Evolutionary conservation across 2,329 filamentous ascomycete species (phyloP), one percentile per base, ranked within the genome.

Genomic region (Fusarium tjaetaba): DNA sequence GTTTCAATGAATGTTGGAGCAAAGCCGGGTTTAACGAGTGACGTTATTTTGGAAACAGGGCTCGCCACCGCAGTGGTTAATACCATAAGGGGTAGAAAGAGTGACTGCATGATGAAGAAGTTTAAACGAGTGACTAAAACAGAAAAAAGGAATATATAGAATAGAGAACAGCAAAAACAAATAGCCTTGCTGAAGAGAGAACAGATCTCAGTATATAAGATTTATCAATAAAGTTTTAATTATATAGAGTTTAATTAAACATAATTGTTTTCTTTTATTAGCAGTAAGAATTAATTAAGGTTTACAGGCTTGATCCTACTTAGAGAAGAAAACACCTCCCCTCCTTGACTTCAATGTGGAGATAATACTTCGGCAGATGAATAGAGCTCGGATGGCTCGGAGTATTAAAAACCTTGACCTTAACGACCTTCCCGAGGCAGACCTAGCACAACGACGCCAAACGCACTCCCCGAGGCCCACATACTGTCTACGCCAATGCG

Each of bases 151-250:
- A n/a, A n/a, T 16, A 14, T 49, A n/a, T n/a, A 5, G 0, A 28
- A 9, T 15, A 15, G 26, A 22, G 13, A 28, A 28, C 4, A 2
- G 14, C 16, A 1, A 6, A 48, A n/a, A 16, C 7, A 48, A 15
- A 10, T 16, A 9, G 7, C 10, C 10, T 30, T 16, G 14, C 28
- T 0, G 6, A 1, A 13, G 14, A 30, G 14, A 7, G 20, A 14
- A 0, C n/a, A 11, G 28, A 30, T 30, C 22, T 10, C 3, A 11
- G 4, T n/a, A 30, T 30, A 48, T n/a, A n/a, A n/a, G 1, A 30
- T n/a, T n/a, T 49, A 48, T 30, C 4, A 4, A 49, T n/a, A n/a
- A 5, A 22, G 7, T n/a, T 30, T 30, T n/a, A 30, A 49, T 49
- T n/a, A n/a, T 16, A 49, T 16, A 49, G 28, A 49, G 46, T 49